Evolutionary conservation across 176 grass and related monocot species (phyloP).

Genomic region (sorghum (Sorghum bicolor)): Sorghum_bicolor_NCBIv3 NC_012876.2:17662001-17662500

Average conservation of each 20-base stretch:
- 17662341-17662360: too few relatives aligned
- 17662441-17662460: background rate
- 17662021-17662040: background rate
- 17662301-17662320: background rate
- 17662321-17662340: too few relatives aligned
- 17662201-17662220: too few relatives aligned
- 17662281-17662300: background rate
- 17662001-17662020: background rate
- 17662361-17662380: background rate
- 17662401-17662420: conserved; percentile 19
- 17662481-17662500: background rate
- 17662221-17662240: background rate
- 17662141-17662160: too few relatives aligned
- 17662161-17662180: too few relatives aligned
- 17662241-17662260: background rate
- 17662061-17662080: background rate
- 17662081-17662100: background rate
- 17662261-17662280: background rate
- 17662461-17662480: background rate
- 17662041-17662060: background rate
- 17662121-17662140: background rate
- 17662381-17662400: background rate
- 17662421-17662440: background rate
- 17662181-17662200: too few relatives aligned
- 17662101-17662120: background rate